Percentiles rank a stretch among this genome's conserved stretches.
Conservation (phyloP, 1,284 basidiomycete genomes). For the Stygiomarasmius scandens region DNA sequence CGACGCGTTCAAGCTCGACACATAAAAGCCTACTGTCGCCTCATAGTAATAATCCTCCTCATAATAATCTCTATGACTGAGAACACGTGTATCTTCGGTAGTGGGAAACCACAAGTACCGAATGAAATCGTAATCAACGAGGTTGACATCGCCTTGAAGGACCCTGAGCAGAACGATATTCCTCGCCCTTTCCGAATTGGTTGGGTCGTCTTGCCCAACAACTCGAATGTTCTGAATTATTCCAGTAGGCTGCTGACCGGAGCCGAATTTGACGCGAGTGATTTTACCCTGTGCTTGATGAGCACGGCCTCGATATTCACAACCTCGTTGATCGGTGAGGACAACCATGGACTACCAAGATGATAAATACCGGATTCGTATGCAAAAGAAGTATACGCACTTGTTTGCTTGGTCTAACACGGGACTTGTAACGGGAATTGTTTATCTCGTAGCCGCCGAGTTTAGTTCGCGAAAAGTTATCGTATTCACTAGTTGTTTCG, state of each 20-base stretch:
- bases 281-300: slow-evolving; percentile 28
- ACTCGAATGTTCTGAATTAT: slow-evolving; percentile 32
- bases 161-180: slow-evolving; percentile 35
- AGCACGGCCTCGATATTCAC: slow-evolving; percentile 31
- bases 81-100: slow-evolving; percentile 12
- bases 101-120: slow-evolving; percentile 36
- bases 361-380: background rate
- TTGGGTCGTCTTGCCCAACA: slow-evolving; percentile 36
- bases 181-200: slow-evolving; percentile 36
- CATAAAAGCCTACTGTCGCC: background rate
- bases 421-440: slow-evolving; percentile 39
- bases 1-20: slow-evolving; percentile 31
- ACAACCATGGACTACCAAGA: slow-evolving; percentile 29
- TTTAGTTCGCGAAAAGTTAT: slow-evolving; percentile 4
- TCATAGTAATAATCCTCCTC: background rate
- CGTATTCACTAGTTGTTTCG: slow-evolving; percentile 27
- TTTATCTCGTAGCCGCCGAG: slow-evolving; percentile 27
- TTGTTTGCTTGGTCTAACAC: slow-evolving; percentile 33
- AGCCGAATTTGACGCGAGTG: slow-evolving; percentile 28
- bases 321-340: slow-evolving; percentile 28
- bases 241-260: slow-evolving; percentile 6
- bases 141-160: slow-evolving; percentile 29
- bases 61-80: background rate
- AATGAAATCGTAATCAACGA: slow-evolving; percentile 31
- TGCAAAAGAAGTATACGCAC: slow-evolving; percentile 21